Percentiles rank a stretch among this genome's conserved stretches.
phyloP scores from a whole-genome alignment of 164 flowering plant species.

The Umbilicus rupestris region DNA sequence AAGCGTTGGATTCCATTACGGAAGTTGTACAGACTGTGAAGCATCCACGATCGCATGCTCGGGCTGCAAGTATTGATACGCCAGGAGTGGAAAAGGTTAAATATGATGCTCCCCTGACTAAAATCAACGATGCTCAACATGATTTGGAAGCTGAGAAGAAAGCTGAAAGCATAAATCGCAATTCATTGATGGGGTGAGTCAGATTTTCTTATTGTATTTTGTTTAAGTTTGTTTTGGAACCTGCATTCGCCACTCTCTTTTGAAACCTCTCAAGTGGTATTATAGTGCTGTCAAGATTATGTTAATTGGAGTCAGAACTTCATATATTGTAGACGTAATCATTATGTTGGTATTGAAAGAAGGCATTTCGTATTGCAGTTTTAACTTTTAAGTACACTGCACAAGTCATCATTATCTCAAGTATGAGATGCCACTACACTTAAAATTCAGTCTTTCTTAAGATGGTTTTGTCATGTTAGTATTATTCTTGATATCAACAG shows the following conservation, averaged over 20 bases:
- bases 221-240: background rate
- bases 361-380: too few relatives aligned
- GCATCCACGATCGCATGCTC: conserved; percentile 42
- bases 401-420: too few relatives aligned
- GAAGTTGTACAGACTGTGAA: conserved; percentile 90
- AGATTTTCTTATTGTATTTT: background rate
- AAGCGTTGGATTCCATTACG: conserved; percentile 62
- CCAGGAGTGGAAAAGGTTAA: conserved; percentile 28
- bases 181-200: conserved; percentile 66
- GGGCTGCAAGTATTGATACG: conserved; percentile 20
- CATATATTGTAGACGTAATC: background rate
- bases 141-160: conserved; percentile 26
- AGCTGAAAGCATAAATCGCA: conserved; percentile 47
- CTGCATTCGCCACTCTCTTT: background rate
- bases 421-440: too few relatives aligned
- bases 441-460: too few relatives aligned
- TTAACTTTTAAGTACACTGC: too few relatives aligned
- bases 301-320: background rate
- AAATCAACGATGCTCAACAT: conserved; percentile 29
- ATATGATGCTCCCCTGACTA: conserved; percentile 37
- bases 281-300: background rate
- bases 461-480: too few relatives aligned
- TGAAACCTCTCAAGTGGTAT: background rate
- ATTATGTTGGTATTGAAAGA: too few relatives aligned
- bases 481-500: too few relatives aligned